Evolutionary conservation across 2,329 filamentous ascomycete genomes (phyloP).

Genomic region (Botrytis fragariae): DNA sequence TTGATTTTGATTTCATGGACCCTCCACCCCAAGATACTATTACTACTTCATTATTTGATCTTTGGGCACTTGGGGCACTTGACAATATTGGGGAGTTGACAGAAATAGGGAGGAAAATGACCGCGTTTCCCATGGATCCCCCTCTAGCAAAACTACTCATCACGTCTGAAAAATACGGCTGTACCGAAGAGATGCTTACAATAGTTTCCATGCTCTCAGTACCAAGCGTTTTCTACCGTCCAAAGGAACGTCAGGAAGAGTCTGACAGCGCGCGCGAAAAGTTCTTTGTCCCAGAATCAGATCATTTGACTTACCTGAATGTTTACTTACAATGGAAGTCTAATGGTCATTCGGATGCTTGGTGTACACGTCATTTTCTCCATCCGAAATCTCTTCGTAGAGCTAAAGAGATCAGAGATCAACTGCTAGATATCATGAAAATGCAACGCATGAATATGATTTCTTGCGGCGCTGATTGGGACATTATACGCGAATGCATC

Average conservation of each 20-base stretch:
- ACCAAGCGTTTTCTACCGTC: conserved; percentile 93
- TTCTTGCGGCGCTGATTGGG: conserved; percentile 95
- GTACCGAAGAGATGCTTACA: conserved; percentile 96
- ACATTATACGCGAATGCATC: conserved; percentile 91
- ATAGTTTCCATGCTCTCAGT: conserved; percentile 98
- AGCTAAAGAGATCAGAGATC: conserved; percentile 91
- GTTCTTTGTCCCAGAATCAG: conserved; percentile 97
- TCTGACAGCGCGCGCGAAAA: conserved; percentile 94
- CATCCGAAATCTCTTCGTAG: conserved; percentile 91
- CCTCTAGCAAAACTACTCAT: conserved; percentile 93
- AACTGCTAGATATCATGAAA: conserved; percentile 90
- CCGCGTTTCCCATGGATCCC: conserved; percentile 96
- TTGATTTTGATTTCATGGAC: conserved; percentile 99
- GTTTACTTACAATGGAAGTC: conserved; percentile 95
- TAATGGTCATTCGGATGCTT: conserved; percentile 84
- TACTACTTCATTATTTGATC: conserved; percentile 92
- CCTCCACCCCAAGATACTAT: conserved; percentile 97
- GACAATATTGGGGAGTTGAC: conserved; percentile 94
- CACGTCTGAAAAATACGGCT: conserved; percentile 83
- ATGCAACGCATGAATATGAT: conserved; percentile 85
- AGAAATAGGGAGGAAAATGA: conserved; percentile 85
- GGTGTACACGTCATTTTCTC: conserved; percentile 91
- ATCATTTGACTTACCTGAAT: conserved; percentile 92
- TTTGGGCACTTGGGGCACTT: conserved; percentile 91
- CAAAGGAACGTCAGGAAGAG: conserved; percentile 94